Percentiles rank a stretch among this genome's conserved stretches.
Conservation (phyloP, 441 rosid species). For the Jatropha podagrica region DNA sequence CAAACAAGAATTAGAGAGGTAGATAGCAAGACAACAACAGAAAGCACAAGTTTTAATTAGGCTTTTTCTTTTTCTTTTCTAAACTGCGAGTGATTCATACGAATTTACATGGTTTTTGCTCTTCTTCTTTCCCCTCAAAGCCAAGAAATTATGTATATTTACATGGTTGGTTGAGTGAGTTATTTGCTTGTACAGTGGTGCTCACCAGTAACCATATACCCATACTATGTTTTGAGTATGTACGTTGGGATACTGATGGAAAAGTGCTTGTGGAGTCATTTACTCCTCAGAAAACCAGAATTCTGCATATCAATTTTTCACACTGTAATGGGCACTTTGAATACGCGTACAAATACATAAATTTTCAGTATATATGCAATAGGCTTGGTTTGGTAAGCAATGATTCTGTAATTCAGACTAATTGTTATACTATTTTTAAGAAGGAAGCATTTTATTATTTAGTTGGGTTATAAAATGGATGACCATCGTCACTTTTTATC, state of each 20-base stretch:
- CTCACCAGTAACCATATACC: slow-evolving; percentile 57
- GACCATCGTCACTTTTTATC: no score
- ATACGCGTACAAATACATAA: background rate
- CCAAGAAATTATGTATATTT: slow-evolving; percentile 1
- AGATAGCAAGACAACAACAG: slow-evolving; percentile 12
- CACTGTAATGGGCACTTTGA: background rate
- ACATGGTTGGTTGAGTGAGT: slow-evolving; percentile 48
- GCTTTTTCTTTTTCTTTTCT: slow-evolving; percentile 3
- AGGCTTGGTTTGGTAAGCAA: background rate
- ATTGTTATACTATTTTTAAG: no score
- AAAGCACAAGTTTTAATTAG: background rate
- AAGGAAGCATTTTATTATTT: no score
- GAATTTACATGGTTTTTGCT: slow-evolving; percentile 21
- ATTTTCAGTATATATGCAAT: background rate
- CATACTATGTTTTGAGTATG: background rate
- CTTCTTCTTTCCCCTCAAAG: background rate
- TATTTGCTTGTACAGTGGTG: slow-evolving; percentile 36
- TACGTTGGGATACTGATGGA: background rate
- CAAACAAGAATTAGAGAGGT: slow-evolving; percentile 78
- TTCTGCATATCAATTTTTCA: slow-evolving; percentile 8
- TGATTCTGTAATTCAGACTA: no score
- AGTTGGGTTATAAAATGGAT: no score
- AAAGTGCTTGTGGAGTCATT: background rate
- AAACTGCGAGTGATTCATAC: slow-evolving; percentile 19
- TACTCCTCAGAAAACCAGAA: slow-evolving; percentile 5